Conservation (phyloP, 2,329 filamentous ascomycete genomes). For the Calonectria pseudoreteaudii region DNA sequence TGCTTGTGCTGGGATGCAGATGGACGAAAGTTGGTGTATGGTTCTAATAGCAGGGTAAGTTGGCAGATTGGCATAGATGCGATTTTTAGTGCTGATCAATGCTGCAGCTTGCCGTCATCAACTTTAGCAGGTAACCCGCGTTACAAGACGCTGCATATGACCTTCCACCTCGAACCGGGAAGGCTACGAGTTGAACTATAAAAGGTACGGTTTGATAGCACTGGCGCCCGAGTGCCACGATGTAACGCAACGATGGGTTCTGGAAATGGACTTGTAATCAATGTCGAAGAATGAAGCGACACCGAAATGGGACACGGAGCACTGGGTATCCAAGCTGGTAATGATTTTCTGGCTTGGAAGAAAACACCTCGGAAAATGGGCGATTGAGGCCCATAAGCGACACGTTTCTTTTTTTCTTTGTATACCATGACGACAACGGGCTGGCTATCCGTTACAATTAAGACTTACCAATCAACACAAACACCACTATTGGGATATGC, state of each 20-base stretch:
- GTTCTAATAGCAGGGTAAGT: constrained; percentile 71
- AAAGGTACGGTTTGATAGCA: constrained; percentile 1
- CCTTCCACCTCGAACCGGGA: background rate
- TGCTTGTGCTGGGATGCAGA: constrained; percentile 72
- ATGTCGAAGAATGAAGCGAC: constrained; percentile 14
- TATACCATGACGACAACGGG: constrained; percentile 42
- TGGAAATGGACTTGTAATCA: background rate
- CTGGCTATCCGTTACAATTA: constrained; percentile 32
- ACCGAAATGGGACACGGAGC: constrained; percentile 14
- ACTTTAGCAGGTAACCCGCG: constrained; percentile 56
- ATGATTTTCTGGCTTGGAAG: constrained; percentile 34
- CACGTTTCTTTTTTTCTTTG: constrained; percentile 34
- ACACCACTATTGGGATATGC: constrained; percentile 35
- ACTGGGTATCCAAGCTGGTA: constrained; percentile 22
- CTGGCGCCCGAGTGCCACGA: constrained; percentile 11
- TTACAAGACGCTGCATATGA: background rate
- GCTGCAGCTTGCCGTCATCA: constrained; percentile 62
- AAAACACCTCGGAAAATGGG: constrained; percentile 6
- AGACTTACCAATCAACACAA: constrained; percentile 13
- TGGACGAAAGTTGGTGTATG: constrained; percentile 73
- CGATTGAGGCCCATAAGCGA: constrained; percentile 21
- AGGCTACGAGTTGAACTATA: constrained; percentile 3
- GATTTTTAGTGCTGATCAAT: constrained; percentile 22
- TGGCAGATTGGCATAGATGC: background rate
- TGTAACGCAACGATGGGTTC: constrained; percentile 7